Evolutionary conservation across 257 asterid species (phyloP).

Genomic region (Petunia secreta): DNA sequence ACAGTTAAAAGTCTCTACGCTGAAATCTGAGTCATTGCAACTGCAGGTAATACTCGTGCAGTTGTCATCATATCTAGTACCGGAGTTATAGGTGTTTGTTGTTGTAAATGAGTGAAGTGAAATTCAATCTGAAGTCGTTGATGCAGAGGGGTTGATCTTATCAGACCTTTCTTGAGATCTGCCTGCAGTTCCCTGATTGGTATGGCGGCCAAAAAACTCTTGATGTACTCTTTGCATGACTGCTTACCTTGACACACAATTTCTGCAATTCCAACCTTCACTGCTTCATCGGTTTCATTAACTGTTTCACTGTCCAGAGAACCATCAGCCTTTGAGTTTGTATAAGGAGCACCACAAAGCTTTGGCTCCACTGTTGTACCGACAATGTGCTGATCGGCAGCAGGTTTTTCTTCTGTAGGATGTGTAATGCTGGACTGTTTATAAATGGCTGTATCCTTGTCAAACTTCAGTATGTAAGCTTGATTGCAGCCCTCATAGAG

Average conservation of each 20-base stretch:
- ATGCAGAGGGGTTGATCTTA: constrained; percentile 68
- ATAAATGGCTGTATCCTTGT: constrained; percentile 54
- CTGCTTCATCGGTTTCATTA: constrained; percentile 41
- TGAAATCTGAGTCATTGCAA: constrained; percentile 32
- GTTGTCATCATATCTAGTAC: constrained; percentile 31
- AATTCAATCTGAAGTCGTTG: constrained; percentile 93
- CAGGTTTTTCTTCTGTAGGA: constrained; percentile 52
- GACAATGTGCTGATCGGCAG: constrained; percentile 32
- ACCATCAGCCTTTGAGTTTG: constrained; percentile 33
- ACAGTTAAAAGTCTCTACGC: constrained; percentile 37
- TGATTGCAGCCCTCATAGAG: constrained; percentile 88
- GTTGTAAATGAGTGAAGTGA: constrained; percentile 61
- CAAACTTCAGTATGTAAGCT: constrained; percentile 90
- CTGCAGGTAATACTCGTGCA: constrained; percentile 32
- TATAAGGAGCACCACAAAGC: constrained; percentile 32
- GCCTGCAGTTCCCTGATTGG: constrained; percentile 88
- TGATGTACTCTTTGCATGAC: constrained; percentile 85
- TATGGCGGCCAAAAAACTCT: constrained; percentile 90
- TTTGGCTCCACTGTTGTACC: constrained; percentile 36
- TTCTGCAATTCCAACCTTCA: constrained; percentile 48
- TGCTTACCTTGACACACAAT: constrained; percentile 74
- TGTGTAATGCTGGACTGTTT: constrained; percentile 47
- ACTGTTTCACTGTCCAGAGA: constrained; percentile 30
- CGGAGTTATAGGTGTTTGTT: constrained; percentile 19
- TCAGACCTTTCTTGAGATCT: constrained; percentile 80